Percentiles rank a stretch among this genome's conserved stretches.
phyloP scores from a whole-genome alignment of 2,329 filamentous ascomycete genomes.

The Exophiala bonariae region DNA sequence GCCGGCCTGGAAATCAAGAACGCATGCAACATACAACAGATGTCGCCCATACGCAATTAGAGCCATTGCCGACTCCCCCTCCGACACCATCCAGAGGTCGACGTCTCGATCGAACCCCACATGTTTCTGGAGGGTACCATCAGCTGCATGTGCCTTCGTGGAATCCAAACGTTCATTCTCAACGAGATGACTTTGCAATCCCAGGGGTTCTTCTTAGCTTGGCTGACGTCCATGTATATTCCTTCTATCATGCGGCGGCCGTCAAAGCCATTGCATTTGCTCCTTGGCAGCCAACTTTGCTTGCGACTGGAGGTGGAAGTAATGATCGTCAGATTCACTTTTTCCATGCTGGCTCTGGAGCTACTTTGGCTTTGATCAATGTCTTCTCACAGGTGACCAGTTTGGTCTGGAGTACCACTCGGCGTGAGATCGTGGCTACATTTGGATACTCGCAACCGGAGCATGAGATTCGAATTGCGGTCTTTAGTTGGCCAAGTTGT shows the following conservation, averaged over 20 bases:
- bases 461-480: slow-evolving; percentile 82
- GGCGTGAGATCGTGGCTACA: slow-evolving; percentile 85
- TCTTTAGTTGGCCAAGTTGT: slow-evolving; percentile 94
- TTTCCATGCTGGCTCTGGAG: slow-evolving; percentile 81
- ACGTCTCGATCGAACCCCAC: background rate
- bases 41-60: background rate
- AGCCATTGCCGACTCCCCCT: slow-evolving; percentile 4
- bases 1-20: background rate
- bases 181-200: slow-evolving; percentile 22
- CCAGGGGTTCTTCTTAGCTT: slow-evolving; percentile 20
- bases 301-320: slow-evolving; percentile 89
- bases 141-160: background rate
- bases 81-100: background rate
- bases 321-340: slow-evolving; percentile 97
- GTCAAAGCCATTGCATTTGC: slow-evolving; percentile 98
- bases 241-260: slow-evolving; percentile 78
- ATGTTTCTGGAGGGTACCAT: no score
- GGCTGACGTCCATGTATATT: slow-evolving; percentile 61
- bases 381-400: slow-evolving; percentile 92
- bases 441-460: slow-evolving; percentile 93
- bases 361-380: slow-evolving; percentile 83
- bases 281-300: slow-evolving; percentile 82
- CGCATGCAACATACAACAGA: background rate
- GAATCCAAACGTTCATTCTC: background rate
- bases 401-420: slow-evolving; percentile 82